Percentiles rank a stretch among this genome's conserved stretches.
These are phyloP conservation scores for Inga laurina DNA, from an alignment of 306 rosid genomes.

Conservation along the genomic window DNA sequence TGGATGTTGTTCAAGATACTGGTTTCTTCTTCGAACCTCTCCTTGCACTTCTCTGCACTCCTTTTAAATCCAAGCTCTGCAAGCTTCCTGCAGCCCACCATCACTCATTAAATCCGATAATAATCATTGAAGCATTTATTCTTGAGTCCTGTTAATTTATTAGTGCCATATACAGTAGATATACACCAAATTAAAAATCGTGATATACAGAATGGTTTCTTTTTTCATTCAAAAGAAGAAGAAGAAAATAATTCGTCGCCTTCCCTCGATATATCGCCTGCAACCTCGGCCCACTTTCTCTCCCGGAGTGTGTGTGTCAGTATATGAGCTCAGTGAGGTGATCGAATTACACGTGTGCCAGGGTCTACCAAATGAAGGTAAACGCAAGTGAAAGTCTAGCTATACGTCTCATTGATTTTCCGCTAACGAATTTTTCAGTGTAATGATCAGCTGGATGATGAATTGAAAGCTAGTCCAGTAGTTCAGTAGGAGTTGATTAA, in stretches of 20 bases:
- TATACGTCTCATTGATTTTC: not conserved
- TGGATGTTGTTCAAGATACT: conserved; percentile 59
- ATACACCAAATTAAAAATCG: not conserved
- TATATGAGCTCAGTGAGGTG: not conserved
- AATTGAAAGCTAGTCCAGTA: not conserved
- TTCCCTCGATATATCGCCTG: not conserved
- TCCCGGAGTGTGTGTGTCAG: not conserved
- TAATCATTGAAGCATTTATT: not conserved
- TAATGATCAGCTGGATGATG: not conserved
- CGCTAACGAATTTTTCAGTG: not conserved
- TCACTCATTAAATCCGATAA: conserved; percentile 27
- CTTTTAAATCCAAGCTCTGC: conserved; percentile 74
- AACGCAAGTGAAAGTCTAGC: not conserved
- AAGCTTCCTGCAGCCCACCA: conserved; percentile 70
- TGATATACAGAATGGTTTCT: not conserved
- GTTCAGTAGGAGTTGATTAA: not conserved
- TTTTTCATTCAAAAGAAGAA: not conserved
- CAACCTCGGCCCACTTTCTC: not conserved
- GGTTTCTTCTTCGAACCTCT: conserved; percentile 81
- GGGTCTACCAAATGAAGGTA: conserved; percentile 1
- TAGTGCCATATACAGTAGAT: not conserved
- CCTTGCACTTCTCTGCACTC: conserved; percentile 83
- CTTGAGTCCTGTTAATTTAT: not conserved
- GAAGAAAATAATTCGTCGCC: not conserved
- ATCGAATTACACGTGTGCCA: conserved; percentile 33